Evolutionary conservation across 139 green algal genomes (phyloP), one percentile per base, ranked within the genome.

Genomic region (Cymbomonas tetramitiformis): DNA sequence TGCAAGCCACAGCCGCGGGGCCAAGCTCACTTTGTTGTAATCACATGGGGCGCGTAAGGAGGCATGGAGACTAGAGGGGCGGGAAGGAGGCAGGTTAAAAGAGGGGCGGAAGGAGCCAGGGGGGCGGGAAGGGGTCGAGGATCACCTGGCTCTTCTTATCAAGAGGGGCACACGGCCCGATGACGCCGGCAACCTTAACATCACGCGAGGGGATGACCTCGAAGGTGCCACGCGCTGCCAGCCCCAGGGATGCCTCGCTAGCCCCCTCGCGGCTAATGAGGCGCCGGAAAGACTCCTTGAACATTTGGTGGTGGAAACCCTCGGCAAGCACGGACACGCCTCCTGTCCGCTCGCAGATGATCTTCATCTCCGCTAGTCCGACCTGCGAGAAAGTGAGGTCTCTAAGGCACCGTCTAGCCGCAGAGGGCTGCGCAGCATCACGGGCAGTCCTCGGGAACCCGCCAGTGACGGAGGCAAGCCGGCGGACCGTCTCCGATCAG

Each of bases 371-470:
- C 4, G 73, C 73, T 32, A 79, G 49, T 24, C 78, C 78, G 24
- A 83, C 75, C 77, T 96, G 86, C 54, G 47, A 5, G 9, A 1
- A 8, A 1, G 91, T 78, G 68, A 82, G 94, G n/a, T n/a, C 90
- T 18, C 88, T 88, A 8, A 94, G 77, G 49, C 98, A 86, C 9
- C 91, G 72, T 57, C 97, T 73, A 33, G 95, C 74, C 33, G 84
- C 79, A 7, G 71, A 75, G 15, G 12, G 36, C 36, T 43, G 36
- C 36, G 12, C 36, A 43, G 12, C 36, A 21, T 12, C 12, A 12
- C 36, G 36, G 12, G 36, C 36, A 43, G 36, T 15, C 36, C 12
- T 15, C 36, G 15, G 12, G 36, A 43, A 15, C 36, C 12, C 36
- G 12, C 36, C 36, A 15, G 36, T 43, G 36, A 43, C 36, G 36